Percentiles rank a stretch among this genome's conserved stretches.
Evolutionary conservation across 1,284 basidiomycete species (phyloP).

Genomic region (Anthracocystis walkeri): DNA sequence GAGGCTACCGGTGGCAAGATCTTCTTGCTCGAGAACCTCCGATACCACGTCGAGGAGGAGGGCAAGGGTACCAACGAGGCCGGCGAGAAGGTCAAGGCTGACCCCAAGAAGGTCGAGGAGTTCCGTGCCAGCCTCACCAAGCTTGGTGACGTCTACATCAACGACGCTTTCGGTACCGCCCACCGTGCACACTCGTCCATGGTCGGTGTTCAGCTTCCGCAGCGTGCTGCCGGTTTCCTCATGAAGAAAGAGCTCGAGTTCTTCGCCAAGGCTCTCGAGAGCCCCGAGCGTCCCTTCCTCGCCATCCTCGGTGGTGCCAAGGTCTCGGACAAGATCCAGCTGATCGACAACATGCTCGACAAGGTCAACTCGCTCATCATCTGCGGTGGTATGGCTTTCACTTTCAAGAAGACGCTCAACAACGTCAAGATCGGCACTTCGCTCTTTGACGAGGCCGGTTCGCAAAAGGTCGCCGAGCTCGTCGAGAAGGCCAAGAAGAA

Average conservation of each 20-base stretch:
- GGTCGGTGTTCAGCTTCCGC: constrained; percentile 94
- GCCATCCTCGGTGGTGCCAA: constrained; percentile 99
- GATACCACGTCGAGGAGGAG: constrained; percentile 99
- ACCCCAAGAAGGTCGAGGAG: constrained; percentile 81
- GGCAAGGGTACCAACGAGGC: constrained; percentile 92
- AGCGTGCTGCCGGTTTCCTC: constrained; percentile 93
- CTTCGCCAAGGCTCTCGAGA: constrained; percentile 97
- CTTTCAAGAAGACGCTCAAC: constrained; percentile 95
- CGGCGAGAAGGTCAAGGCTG: constrained; percentile 92
- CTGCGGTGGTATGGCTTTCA: constrained; percentile 98
- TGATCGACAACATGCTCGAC: constrained; percentile 99
- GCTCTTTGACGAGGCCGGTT: constrained; percentile 90
- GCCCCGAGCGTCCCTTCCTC: constrained; percentile 93
- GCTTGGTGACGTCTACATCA: constrained; percentile 96
- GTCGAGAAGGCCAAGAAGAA: constrained; percentile 94
- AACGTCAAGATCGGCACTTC: constrained; percentile 90
- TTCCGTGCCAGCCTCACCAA: constrained; percentile 89
- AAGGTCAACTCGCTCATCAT: constrained; percentile 98
- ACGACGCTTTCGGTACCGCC: constrained; percentile 98
- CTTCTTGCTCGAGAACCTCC: constrained; percentile 94
- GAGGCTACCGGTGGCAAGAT: constrained; percentile 81
- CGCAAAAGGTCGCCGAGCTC: constrained; percentile 85
- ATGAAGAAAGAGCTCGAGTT: constrained; percentile 99
- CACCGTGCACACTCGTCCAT: constrained; percentile 98
- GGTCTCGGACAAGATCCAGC: constrained; percentile 98